A percentile compares a stretch with the other conserved stretches of the same genome.
phyloP scores from a whole-genome alignment of 2,329 filamentous ascomycete species.

The Fusarium subglutinans region DNA sequence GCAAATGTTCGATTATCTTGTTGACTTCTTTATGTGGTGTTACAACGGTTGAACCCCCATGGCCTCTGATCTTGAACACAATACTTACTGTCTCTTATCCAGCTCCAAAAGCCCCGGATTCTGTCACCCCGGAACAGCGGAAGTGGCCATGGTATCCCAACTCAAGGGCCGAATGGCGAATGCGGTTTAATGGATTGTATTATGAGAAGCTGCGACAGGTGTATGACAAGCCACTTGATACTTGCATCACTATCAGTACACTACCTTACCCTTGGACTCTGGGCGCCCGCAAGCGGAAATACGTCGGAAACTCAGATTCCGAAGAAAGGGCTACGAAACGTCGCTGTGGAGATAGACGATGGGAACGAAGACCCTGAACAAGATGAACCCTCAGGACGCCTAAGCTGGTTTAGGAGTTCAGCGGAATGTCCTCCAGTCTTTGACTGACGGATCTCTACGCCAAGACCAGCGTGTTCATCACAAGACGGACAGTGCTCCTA shows the following conservation, averaged over 20 bases:
- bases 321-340: neutral
- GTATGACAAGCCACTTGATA: neutral
- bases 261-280: neutral
- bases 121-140: neutral
- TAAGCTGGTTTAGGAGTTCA: neutral
- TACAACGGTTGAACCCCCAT: neutral
- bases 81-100: neutral
- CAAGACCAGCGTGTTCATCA: fast-evolving
- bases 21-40: neutral
- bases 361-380: neutral
- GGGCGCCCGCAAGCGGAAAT: neutral
- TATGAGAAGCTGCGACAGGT: neutral
- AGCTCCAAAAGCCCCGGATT: neutral
- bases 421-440: neutral
- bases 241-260: neutral
- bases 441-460: neutral
- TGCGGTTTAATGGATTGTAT: too few relatives aligned
- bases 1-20: too few relatives aligned
- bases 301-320: too few relatives aligned
- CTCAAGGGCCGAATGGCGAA: neutral
- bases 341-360: neutral
- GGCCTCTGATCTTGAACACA: neutral
- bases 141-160: neutral
- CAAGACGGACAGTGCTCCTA: too few relatives aligned
- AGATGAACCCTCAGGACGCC: neutral